phyloP scores from a whole-genome alignment of 768 basidiomycete genomes.

The Panaeolus papilionaceus region DNA sequence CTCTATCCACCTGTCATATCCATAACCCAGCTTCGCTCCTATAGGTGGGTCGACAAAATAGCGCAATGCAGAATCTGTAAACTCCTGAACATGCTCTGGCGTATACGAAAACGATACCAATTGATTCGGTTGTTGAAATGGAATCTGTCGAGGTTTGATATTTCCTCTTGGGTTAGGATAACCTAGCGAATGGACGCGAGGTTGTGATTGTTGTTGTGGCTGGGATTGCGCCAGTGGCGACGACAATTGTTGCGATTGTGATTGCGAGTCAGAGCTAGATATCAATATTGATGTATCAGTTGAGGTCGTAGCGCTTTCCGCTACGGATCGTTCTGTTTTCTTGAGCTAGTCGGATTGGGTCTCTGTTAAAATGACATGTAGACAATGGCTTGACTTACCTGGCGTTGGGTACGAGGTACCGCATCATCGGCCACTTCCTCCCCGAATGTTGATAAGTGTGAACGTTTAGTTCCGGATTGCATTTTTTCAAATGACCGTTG shows the following conservation, averaged over 20 bases:
- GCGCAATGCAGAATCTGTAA: slow-evolving; percentile 71
- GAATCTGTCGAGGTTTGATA: slow-evolving; percentile 32
- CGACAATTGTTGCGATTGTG: not conserved
- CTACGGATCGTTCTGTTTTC: not conserved
- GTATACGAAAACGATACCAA: slow-evolving; percentile 79
- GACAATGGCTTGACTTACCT: not conserved
- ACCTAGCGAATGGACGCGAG: slow-evolving; percentile 17
- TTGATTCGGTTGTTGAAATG: slow-evolving; percentile 75
- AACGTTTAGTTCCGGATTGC: slow-evolving; percentile 12
- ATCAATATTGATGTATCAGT: not conserved
- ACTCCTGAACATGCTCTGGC: slow-evolving; percentile 59
- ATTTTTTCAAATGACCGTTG: not conserved
- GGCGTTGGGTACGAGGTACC: slow-evolving; percentile 6
- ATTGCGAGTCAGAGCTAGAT: not conserved
- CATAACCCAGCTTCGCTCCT: slow-evolving; percentile 68
- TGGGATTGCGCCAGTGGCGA: not conserved
- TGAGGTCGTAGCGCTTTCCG: not conserved
- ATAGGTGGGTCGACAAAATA: slow-evolving; percentile 75
- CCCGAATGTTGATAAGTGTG: slow-evolving; percentile 1
- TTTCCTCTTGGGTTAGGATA: slow-evolving; percentile 24
- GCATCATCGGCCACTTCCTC: not conserved
- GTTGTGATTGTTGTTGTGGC: not conserved
- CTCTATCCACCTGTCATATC: slow-evolving; percentile 76
- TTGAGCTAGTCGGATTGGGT: not conserved
- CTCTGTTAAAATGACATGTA: not conserved